Evolutionary conservation across 345 rosid species (phyloP), one percentile per base, ranked within the genome.

Genomic region (Stellera chamaejasme): DNA sequence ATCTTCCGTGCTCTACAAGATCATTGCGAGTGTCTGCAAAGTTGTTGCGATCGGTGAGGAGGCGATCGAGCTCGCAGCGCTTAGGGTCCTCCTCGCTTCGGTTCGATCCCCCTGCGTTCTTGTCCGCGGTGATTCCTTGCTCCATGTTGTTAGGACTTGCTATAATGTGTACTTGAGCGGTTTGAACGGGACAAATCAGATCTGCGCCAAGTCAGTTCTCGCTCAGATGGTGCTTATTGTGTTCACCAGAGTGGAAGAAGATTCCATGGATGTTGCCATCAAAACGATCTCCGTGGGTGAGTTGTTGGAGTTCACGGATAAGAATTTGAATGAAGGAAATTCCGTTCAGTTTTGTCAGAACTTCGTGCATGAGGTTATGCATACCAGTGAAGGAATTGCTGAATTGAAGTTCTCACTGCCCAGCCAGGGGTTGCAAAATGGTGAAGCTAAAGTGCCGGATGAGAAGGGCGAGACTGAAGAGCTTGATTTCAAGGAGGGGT

Each of bases 141-240:
- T 86, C 58, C 80, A 72, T 36, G 60, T 92, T 10, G 90, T 92
- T 48, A 70, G 83, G 72, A 92, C 97, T 54, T 92, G 98, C 64
- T 92, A 88, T 64, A 88, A 92, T 66, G 86, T 86, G 45, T 92
- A 92, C 72, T 75, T 92, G 39, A 82, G 97, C 25, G 93, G 98
- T 39, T 63, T 72, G 42, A 92, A 55, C 27, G 93, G 93, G 45
- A 86, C 98, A 70, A 85, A 82, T 64, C 98, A 92, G 87, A 86
- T 84, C 85, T 92, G 95, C 60, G 95, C 96, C 19, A 92, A 92
- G 77, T 73, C 93, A 0, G 95, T 88, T 10, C 77, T 92, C 49
- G 98, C 95, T 11, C 98, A 88, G 78, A 84, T 92, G 54, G 65
- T 84, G 74, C 70, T 84, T 51, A 75, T 85, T 66, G 80, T 85